These are phyloP conservation scores for Chrysanthemum seticuspe DNA, from an alignment of 129 eudicot species.

Conservation along the genomic window DNA sequence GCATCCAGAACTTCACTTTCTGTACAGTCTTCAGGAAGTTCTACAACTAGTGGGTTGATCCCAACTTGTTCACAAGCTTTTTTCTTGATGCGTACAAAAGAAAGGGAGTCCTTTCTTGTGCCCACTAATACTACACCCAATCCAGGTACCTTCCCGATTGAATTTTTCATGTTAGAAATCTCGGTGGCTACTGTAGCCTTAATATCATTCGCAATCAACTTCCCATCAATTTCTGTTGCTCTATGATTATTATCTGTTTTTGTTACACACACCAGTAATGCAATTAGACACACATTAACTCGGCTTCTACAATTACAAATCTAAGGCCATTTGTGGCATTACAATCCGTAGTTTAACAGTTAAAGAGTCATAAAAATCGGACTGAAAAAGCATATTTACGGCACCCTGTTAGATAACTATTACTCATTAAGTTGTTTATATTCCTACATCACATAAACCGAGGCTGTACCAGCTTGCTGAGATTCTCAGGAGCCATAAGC, in stretches of 20 bases:
- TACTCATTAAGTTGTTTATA: too few species aligned
- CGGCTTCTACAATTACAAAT: too few species aligned
- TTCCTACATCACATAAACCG: too few species aligned
- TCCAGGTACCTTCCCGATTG: slow-evolving; percentile 41
- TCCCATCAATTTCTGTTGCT: slow-evolving; percentile 42
- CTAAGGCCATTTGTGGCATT: too few species aligned
- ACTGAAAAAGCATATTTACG: too few species aligned
- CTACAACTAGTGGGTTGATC: slow-evolving; percentile 27
- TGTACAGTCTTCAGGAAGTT: slow-evolving; percentile 42
- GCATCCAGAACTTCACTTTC: slow-evolving; percentile 32
- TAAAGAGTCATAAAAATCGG: too few species aligned
- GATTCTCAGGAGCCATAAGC: not conserved
- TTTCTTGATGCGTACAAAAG: slow-evolving; percentile 46
- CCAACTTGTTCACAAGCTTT: slow-evolving; percentile 54
- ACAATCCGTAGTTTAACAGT: too few species aligned
- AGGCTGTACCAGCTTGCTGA: too few species aligned
- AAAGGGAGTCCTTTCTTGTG: slow-evolving; percentile 41
- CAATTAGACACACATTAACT: not conserved
- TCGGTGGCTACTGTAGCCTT: slow-evolving; percentile 38
- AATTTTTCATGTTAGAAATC: slow-evolving; percentile 34
- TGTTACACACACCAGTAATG: slow-evolving; percentile 3
- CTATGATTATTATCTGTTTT: slow-evolving; percentile 30
- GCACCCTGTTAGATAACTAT: too few species aligned
- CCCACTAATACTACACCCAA: slow-evolving; percentile 50
- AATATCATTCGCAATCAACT: slow-evolving; percentile 41